These are phyloP conservation scores for Castanea mollissima DNA, from an alignment of 306 rosid genomes.

Conservation along the genomic window DNA sequence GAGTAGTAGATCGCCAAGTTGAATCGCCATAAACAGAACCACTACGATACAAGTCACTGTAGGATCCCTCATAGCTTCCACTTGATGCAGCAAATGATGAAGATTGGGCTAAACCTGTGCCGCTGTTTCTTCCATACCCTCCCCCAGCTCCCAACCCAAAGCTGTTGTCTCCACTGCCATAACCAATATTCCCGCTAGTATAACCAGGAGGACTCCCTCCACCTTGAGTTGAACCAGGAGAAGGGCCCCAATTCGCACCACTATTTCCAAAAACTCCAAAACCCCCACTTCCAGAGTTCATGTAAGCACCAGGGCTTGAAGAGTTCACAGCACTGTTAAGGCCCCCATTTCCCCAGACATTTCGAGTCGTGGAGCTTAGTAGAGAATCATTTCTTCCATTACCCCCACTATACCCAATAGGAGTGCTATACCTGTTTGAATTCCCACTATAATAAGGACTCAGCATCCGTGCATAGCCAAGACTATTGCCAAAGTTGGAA, in stretches of 20 bases:
- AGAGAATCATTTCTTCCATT: slow-evolving; percentile 69
- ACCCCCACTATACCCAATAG: slow-evolving; percentile 63
- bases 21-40: slow-evolving; percentile 62
- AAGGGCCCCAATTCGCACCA: slow-evolving; percentile 61
- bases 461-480: slow-evolving; percentile 74
- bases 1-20: slow-evolving; percentile 71
- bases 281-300: slow-evolving; percentile 64
- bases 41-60: slow-evolving; percentile 62
- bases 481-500: slow-evolving; percentile 60
- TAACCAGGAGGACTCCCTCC: slow-evolving; percentile 64
- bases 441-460: slow-evolving; percentile 66
- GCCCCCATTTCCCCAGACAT: slow-evolving; percentile 85
- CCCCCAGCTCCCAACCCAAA: slow-evolving; percentile 63
- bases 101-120: slow-evolving; percentile 43
- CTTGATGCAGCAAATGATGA: slow-evolving; percentile 52
- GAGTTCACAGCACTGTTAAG: slow-evolving; percentile 49
- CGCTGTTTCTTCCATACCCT: slow-evolving; percentile 69
- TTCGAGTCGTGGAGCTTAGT: slow-evolving; percentile 66
- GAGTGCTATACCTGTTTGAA: slow-evolving; percentile 66
- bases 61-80: slow-evolving; percentile 76
- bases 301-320: slow-evolving; percentile 46
- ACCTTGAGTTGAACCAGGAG: slow-evolving; percentile 50
- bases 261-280: slow-evolving; percentile 72
- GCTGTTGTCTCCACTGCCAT: slow-evolving; percentile 64
- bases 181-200: slow-evolving; percentile 50